Evolutionary conservation across 805 yeast species (phyloP), one percentile per base, ranked within the genome.

Genomic region (Kuraishia molischiana): DNA sequence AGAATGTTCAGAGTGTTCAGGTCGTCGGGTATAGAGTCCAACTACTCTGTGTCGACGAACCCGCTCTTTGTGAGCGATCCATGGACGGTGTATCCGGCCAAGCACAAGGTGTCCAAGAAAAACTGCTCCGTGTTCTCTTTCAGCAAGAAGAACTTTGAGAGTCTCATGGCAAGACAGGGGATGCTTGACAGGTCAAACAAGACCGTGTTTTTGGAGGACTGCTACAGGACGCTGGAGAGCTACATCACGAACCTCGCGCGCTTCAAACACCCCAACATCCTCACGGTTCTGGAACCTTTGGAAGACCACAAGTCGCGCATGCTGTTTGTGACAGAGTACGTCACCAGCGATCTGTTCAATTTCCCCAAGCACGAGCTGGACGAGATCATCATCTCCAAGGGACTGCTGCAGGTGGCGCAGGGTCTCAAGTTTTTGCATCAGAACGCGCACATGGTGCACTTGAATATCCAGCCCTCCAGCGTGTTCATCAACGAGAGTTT

Each of bases 41-140:
- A 70, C 35, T 87, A 86, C 54, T 68, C 79, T 13, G 74, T 83
- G 21, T 79, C 87, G 40, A 67, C 76, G 3, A 74, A 80, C 36
- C 81, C 94, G 0, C 61, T 81, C 10, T 86, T 87, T 57, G 51
- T 53, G 2, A 69, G 81, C 5, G 94, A 84, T 18, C 82, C 89
- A 15, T 89, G 97, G 97, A 58, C 78, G 5, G 76, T 89, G 0
- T 84, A 74, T 51, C 86, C 90, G 2, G 97, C 90, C n/a, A 82
- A 80, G 44, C 80, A 79, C 40, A 74, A 75, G 45, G 62, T 71
- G 19, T 62, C 75, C 2, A 78, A 79, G 28, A 67, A 73, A 34
- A 58, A 66, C 41, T 95, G 77, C 2, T 83, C 95, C 2, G 94
- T 90, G 9, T 87, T 92, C 60, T 78, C 83, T 22, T 84, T 87